Evolutionary conservation across 2,329 filamentous ascomycete species (phyloP).

Genomic region (Xylariaceae sp.): DNA sequence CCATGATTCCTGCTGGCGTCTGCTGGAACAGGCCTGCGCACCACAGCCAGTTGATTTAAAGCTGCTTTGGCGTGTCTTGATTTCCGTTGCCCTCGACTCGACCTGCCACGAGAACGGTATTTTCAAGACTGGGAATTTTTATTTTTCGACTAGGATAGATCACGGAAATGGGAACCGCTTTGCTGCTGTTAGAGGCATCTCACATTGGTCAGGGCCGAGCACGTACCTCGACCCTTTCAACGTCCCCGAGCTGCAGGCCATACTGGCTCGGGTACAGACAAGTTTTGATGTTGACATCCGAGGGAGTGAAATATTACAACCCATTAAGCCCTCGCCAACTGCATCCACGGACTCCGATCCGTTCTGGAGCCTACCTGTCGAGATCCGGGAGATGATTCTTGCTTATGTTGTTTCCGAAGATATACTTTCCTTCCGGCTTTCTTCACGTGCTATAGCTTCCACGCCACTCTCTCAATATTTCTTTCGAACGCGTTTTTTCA

Average conservation of each 20-base stretch:
- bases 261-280: too few species aligned
- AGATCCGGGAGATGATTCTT: slow-evolving; percentile 26
- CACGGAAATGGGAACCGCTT: too few species aligned
- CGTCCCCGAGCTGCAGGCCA: too few species aligned
- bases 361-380: slow-evolving; percentile 22
- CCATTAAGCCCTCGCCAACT: background rate
- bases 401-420: slow-evolving; percentile 20
- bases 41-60: slow-evolving; percentile 23
- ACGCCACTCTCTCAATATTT: slow-evolving; percentile 23
- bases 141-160: too few species aligned
- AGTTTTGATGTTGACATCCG: background rate
- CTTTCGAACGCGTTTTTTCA: slow-evolving; percentile 28
- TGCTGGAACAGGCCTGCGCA: slow-evolving; percentile 25
- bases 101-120: too few species aligned
- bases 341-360: slow-evolving; percentile 12
- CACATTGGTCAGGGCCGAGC: too few species aligned
- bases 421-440: slow-evolving; percentile 20
- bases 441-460: slow-evolving; percentile 24
- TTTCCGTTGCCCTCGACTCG: background rate
- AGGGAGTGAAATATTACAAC: background rate
- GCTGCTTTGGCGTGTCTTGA: slow-evolving; percentile 26
- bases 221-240: too few species aligned
- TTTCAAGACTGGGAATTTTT: too few species aligned
- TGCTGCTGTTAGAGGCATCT: too few species aligned
- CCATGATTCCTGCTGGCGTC: slow-evolving; percentile 29